Base-by-base conservation (phyloP, 2,329 filamentous ascomycete genomes). In the Balansia obtecta region DNA sequence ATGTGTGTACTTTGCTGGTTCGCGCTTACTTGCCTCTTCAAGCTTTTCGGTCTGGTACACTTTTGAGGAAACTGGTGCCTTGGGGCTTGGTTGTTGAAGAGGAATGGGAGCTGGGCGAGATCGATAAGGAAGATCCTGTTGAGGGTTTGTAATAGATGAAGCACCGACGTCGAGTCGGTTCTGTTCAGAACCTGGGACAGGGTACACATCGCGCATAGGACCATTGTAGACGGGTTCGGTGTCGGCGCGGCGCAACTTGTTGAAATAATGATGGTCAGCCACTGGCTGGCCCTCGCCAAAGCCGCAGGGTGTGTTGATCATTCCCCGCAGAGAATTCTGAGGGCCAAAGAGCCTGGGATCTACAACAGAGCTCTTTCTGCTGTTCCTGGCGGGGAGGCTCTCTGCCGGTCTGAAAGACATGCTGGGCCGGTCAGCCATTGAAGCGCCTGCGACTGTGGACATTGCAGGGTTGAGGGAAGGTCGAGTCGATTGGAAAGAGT, bases 71-170 rank as follows among this genome's bases (percentile, higher is more conserved):
- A 94, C 80, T 0, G 86, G 87, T 2, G 77, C 74, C 52, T 87
- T 77, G 2, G 90, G 90, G 57, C 89, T 84, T 2, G 90, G 90
- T 58, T 95, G 88, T 63, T 93, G 85, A n/a, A 96, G 73, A 11
- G 83, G 81, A 33, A 88, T 75, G 0, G 79, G 73, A 6, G 71
- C 79, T 5, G 82, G 77, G 41, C 78, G 73, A 15, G 66, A 62
- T 16, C 64, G 67, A 20, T 68, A 63, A 2, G 71, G 62, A 8
- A 70, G 60, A 42, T 71, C 67, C 50, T 67, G 64, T 38, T 63
- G 65, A 45, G 65, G 65, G 15, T 71, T 71, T 13, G 71, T 63
- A n/a, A 71, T 61, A 38, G 79, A 77, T 20, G 68, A 71, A 33
- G 73, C 71, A 27, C 66, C 68, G 46, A 73, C 77, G 55, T 87